A percentile compares a stretch with the other conserved stretches of the same genome.
phyloP scores from a whole-genome alignment of 139 green algal species.

The Tetraselmis chui region DNA sequence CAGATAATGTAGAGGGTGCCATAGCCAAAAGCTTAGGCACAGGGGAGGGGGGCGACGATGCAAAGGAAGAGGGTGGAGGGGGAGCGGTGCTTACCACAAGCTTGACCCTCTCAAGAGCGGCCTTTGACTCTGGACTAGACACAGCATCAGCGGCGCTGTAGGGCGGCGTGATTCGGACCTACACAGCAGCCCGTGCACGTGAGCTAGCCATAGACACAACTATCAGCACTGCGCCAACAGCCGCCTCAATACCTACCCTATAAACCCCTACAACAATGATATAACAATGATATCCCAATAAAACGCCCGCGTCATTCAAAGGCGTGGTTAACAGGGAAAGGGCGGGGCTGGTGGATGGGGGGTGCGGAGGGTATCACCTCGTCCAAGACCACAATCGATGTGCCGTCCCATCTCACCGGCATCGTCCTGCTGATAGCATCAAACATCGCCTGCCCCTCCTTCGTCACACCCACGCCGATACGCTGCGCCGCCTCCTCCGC shows the following conservation, averaged over 20 bases:
- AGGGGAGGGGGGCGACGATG: no score
- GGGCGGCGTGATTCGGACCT: not conserved
- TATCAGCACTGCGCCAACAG: not conserved
- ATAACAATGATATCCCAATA: no score
- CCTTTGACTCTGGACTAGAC: not conserved
- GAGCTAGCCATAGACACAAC: no score
- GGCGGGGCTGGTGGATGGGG: not conserved
- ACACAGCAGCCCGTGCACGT: no score
- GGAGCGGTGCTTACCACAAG: not conserved
- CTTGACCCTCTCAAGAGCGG: not conserved
- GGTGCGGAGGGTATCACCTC: slow-evolving; percentile 30
- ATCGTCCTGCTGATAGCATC: slow-evolving; percentile 77
- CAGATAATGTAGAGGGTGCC: not conserved
- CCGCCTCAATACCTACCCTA: no score
- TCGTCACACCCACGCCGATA: slow-evolving; percentile 66
- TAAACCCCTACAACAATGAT: no score
- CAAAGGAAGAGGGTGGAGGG: no score
- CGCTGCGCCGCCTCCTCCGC: slow-evolving; percentile 60
- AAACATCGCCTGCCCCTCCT: slow-evolving; percentile 68
- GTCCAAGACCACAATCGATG: slow-evolving; percentile 70
- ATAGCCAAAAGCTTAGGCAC: no score
- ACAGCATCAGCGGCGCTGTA: not conserved
- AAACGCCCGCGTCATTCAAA: no score
- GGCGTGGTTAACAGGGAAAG: no score
- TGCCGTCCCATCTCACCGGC: slow-evolving; percentile 61